Evolutionary conservation across 2,329 filamentous ascomycete species (phyloP), one percentile per base, ranked within the genome.

Genomic region (Penicillium sp.): DNA sequence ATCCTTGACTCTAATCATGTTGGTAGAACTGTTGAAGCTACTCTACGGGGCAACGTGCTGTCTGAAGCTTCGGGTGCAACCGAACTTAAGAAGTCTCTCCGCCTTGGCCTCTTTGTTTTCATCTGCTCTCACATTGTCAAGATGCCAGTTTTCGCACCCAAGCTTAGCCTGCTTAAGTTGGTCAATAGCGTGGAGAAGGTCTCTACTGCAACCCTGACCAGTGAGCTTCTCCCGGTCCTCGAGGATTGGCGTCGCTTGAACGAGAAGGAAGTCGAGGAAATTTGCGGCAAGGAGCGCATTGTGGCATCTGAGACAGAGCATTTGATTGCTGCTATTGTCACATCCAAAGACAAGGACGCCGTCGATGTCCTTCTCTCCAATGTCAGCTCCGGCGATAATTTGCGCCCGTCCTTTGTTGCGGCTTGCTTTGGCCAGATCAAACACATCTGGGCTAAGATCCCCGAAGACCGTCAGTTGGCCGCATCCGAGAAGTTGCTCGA

Each of bases 1-100:
- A 82, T 93, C 4, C 84, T 97, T 64, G 92, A 97, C 69, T 78
- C 85, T 4, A 84, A 83, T 29, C 87, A 94, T 60, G 81, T 96
- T 44, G 78, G 82, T 27, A 83, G 84, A 21, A 82, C 87, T 2
- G 72, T 96, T 6, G 81, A 84, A 59, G 81, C 79, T 33, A 76
- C 82, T 0, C 71, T 94, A 12, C 85, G 87, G 64, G 83, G 84
- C 53, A 63, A 68, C 27, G 59, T 61, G 13, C 58, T 62, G 55
- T 63, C 62, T 42, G 45, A 72, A 23, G 68, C 72, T 19, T 70
- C 74, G 21, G 76, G 77, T 45, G 77, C 79, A 19, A 79, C 81
- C 8, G 83, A 86, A 51, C 62, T 88, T 50, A 88, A 86, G 66
- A 81, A 90, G 60, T 78, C 86, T 9, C 76, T 85, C 6, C 83